Percentiles rank a stretch among this genome's conserved stretches.
phyloP scores from a whole-genome alignment of 495 filamentous ascomycete species.

The Lasiosphaeria miniovina region DNA sequence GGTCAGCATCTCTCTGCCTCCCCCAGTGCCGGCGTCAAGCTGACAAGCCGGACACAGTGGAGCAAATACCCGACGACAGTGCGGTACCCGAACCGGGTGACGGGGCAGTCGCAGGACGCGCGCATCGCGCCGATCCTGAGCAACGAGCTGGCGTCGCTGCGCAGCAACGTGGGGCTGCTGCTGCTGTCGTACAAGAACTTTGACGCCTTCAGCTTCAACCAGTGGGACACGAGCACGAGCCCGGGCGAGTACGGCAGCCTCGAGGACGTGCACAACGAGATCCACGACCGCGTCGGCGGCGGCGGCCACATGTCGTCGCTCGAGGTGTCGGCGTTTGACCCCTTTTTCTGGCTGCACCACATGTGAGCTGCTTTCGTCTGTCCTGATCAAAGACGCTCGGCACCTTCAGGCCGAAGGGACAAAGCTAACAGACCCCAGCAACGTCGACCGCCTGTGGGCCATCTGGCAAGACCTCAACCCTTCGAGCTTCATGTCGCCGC shows the following conservation, averaged over 20 bases:
- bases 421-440: slow-evolving; percentile 12
- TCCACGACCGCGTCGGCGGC: slow-evolving; percentile 55
- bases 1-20: not conserved
- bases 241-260: slow-evolving; percentile 50
- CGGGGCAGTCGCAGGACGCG: slow-evolving; percentile 30
- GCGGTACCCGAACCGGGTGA: slow-evolving; percentile 19
- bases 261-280: slow-evolving; percentile 61
- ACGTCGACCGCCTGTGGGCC: slow-evolving; percentile 63
- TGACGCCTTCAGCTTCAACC: slow-evolving; percentile 55
- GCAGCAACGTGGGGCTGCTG: slow-evolving; percentile 50
- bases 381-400: not conserved
- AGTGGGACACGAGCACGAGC: slow-evolving; percentile 40
- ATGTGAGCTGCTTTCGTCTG: slow-evolving; percentile 31
- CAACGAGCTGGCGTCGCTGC: slow-evolving; percentile 37
- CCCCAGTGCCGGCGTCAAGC: not conserved
- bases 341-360: slow-evolving; percentile 68
- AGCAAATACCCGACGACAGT: slow-evolving; percentile 24
- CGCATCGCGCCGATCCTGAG: slow-evolving; percentile 50
- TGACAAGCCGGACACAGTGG: slow-evolving; percentile 17
- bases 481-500: slow-evolving; percentile 50
- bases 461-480: slow-evolving; percentile 72
- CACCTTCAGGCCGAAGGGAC: not conserved
- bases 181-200: slow-evolving; percentile 57
- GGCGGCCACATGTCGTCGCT: slow-evolving; percentile 63
- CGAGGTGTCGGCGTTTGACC: slow-evolving; percentile 67